Percentiles rank a stretch among this genome's conserved stretches.
Evolutionary conservation across 2,329 filamentous ascomycete species (phyloP).

Genomic region (Colletotrichum sp.): DNA sequence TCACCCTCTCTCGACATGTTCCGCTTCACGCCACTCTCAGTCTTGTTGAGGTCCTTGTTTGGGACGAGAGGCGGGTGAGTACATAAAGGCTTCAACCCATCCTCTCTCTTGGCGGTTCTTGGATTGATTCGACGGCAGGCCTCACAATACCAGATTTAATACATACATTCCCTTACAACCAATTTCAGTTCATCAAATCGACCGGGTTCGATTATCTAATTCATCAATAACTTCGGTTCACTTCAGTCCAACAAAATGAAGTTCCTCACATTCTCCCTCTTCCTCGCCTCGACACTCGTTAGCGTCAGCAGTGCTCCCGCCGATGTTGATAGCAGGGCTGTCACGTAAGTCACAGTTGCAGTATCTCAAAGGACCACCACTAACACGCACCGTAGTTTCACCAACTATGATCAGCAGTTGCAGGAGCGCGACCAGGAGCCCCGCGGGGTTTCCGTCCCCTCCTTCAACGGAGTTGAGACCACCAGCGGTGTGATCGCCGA

Average conservation of each 20-base stretch:
- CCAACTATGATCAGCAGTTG: constrained; percentile 8
- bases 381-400: neutral
- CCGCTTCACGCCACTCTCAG: neutral
- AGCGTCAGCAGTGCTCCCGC: constrained; percentile 20
- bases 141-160: constrained; percentile 7
- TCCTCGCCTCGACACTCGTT: constrained; percentile 17
- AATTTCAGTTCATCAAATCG: neutral
- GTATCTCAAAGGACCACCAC: neutral
- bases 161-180: constrained; percentile 12
- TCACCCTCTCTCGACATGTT: constrained; percentile 2
- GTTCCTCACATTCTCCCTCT: constrained; percentile 8
- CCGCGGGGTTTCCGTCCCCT: constrained; percentile 10
- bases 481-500: constrained; percentile 10
- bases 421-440: constrained; percentile 7
- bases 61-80: neutral
- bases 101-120: neutral
- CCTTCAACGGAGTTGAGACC: constrained; percentile 12
- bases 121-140: constrained; percentile 9
- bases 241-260: constrained; percentile 20
- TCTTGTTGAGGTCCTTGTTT: neutral
- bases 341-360: neutral
- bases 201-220: neutral
- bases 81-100: neutral
- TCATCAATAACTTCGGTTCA: neutral
- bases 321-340: constrained; percentile 16